These are phyloP conservation scores for Grosmannia clavigera DNA, from an alignment of 2,329 filamentous ascomycete species.

Conservation along the genomic window DNA sequence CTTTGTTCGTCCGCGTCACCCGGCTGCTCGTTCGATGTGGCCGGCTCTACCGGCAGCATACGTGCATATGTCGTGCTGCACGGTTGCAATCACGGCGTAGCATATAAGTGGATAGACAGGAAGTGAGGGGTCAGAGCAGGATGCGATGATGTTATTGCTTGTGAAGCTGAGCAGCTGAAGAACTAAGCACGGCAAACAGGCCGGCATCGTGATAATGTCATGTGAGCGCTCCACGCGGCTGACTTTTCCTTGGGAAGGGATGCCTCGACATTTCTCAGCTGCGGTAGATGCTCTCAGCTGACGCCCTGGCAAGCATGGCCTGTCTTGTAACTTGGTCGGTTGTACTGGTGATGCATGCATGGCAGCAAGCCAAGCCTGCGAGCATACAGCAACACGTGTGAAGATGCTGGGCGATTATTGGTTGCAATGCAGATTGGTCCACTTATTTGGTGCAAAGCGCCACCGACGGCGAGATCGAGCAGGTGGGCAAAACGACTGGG, in stretches of 20 bases:
- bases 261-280: not conserved
- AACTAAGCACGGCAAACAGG: not conserved
- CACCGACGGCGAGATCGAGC: slow-evolving; percentile 1
- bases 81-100: not conserved
- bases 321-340: not conserved
- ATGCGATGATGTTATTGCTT: too few species aligned
- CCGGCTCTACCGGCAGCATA: not conserved
- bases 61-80: not conserved
- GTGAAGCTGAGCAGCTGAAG: too few species aligned
- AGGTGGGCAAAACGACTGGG: slow-evolving; percentile 14
- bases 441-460: not conserved
- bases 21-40: not conserved
- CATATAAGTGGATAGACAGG: not conserved
- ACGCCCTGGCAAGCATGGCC: not conserved
- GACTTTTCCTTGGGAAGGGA: too few species aligned
- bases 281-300: not conserved
- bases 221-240: not conserved
- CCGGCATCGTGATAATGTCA: not conserved
- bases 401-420: slow-evolving; percentile 3
- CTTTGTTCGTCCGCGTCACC: not conserved
- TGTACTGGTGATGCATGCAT: not conserved
- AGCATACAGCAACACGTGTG: slow-evolving; percentile 7
- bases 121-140: too few species aligned
- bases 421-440: not conserved
- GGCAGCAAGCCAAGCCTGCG: not conserved